Base-by-base conservation (phyloP, 306 rosid genomes). In the Acacia crassicarpa region DNA sequence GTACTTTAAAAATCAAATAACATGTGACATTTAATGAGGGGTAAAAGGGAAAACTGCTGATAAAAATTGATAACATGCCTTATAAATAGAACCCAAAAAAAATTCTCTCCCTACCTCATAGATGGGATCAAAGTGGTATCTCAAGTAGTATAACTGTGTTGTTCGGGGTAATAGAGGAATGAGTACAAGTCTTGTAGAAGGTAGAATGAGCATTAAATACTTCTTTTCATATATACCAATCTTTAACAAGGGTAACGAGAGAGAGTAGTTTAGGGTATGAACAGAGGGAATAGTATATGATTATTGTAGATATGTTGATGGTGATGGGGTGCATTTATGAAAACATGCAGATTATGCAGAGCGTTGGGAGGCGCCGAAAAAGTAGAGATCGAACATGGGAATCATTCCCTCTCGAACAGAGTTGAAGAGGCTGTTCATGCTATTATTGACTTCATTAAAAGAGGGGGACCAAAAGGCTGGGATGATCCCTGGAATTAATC, bases 391-490 rank as follows among this genome's bases (percentile, higher is more conserved):
- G 91, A 92, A 87, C 84, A 96, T 75, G 98, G 98, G 84, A 93
- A 94, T 78, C 99, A 96, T 78, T 91, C 99, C 72, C 99, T 96
- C 48, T 96, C 99, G 43, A 96, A 96, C 82, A 91, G 98, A 91
- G 90, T 87, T 54, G 85, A 84, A 32, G 99, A 96, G 85, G 94
- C 91, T 85, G 99, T 93, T 54, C 76, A 80, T 4, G 98, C 92
- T 38, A 96, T 96, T 8, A 83, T 96, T 76, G 91, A 94, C 73
- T 96, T 96, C 83, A 82, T 96, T 13, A 92, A 80, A 84, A 91
- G 98, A 82, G 99, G 90, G 54, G 98, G 94, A 72, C 99, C 98
- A 51, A 96, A 88, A 77, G 98, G 98, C 40, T 96, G 99, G 99
- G 98, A 96, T 81, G 99, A 96, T 80, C 99, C 99, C 4, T 96